Evolutionary conservation across 2,329 filamentous ascomycete genomes (phyloP), one percentile per base, ranked within the genome.

Genomic region (Fusarium albidum): DNA sequence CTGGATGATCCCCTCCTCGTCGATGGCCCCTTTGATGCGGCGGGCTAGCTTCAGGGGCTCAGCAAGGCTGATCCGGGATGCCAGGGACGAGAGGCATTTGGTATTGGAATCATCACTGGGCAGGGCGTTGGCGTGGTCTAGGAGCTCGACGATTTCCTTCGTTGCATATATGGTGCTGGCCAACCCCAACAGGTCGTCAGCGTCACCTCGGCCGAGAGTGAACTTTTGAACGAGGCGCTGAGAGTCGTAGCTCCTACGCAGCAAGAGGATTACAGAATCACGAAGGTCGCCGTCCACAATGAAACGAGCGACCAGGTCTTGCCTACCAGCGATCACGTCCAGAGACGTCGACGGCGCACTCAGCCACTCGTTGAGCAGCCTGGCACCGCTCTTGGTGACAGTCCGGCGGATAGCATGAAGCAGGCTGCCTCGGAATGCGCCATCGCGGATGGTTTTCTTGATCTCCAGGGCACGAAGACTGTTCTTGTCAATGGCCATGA

Each of bases 221-320:
- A 99, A 98, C 69, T 95, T 97, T 68, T 98, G 95, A 2, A 96
- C 87, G 4, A 99, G 79, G 2, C 95, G 89, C 67, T 96, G 89
- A 3, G 91, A 92, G 74, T 99, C 95, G 64, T 92, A 88, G 44
- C 88, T 94, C 18, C 85, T 82, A 57, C 86, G 84, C 3, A 99
- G 79, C 3, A 96, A 78, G 13, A 83, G 71, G 2, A 86, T 77
- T 18, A 96, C 76, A 35, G 84, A 80, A 61, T 96, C 90, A 34
- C 90, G 85, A 6, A 97, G 79, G 33, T 86, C 76, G 15, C 82
- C 78, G 52, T 89, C 77, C 2, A 82, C 75, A 6, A 94, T 78
- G 70, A 98, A 90, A 37, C 85, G 82, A 15, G 89, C 83, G 5
- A 97, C 92, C 1, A 98, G 80, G 65, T 97, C 88, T 40, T 96